Conservation (phyloP, 2,329 filamentous ascomycete genomes). For the Fusarium sp. region DNA sequence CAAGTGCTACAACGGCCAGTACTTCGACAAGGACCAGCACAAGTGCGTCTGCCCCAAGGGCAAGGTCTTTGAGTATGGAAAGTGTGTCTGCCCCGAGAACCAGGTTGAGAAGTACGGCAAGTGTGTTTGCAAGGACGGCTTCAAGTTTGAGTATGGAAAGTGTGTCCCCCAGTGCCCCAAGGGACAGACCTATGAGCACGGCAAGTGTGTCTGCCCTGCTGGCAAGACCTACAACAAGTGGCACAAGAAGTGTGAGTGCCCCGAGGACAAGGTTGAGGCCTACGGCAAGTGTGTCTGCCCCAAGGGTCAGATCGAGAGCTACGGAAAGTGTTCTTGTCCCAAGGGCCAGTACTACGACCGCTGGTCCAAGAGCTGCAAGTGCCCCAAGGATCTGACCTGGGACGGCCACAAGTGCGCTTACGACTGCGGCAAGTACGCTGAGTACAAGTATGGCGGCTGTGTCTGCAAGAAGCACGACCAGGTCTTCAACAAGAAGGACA, state of each 20-base stretch:
- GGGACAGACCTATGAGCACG: conserved; percentile 9
- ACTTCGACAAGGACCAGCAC: conserved; percentile 3
- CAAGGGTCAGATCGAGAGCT: conserved; percentile 21
- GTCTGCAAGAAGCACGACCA: conserved; percentile 41
- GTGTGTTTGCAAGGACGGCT: conserved; percentile 25
- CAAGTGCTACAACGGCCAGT: conserved; percentile 18
- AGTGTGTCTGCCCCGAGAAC: conserved; percentile 8
- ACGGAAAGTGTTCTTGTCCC: conserved; percentile 32
- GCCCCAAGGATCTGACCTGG: conserved; percentile 39
- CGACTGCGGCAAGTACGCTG: conserved; percentile 38
- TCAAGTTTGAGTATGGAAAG: conserved; percentile 20
- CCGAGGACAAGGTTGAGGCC: conserved; percentile 19
- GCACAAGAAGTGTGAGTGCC: conserved; percentile 27
- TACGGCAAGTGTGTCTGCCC: conserved; percentile 33
- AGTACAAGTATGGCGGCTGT: conserved; percentile 39
- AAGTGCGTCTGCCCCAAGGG: conserved; percentile 36
- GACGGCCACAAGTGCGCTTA: conserved; percentile 32
- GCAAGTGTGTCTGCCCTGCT: conserved; percentile 28
- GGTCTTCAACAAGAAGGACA: conserved; percentile 32
- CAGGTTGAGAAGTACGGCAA: conserved; percentile 9
- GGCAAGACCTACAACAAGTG: conserved; percentile 23
- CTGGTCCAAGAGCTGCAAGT: conserved; percentile 39
- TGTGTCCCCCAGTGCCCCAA: conserved; percentile 24
- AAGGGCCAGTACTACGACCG: conserved; percentile 40
- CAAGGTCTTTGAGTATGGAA: conserved; percentile 19